A percentile compares a stretch with the other conserved stretches of the same genome.
Conservation (phyloP, 495 filamentous ascomycete genomes). For the Penicillium mononematosum region DNA sequence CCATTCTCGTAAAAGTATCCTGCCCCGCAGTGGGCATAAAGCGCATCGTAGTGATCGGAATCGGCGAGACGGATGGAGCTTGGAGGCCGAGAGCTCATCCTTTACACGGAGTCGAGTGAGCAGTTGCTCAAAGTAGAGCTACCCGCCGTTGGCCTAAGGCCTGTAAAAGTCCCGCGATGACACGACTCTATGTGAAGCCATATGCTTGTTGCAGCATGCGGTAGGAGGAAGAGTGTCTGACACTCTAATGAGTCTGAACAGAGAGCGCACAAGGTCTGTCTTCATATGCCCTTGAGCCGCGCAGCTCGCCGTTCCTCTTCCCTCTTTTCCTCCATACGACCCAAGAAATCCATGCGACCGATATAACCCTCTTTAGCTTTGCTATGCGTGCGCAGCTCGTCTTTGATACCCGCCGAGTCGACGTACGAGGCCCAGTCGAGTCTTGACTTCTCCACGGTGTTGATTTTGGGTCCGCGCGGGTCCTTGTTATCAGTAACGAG, state of each 20-base stretch:
- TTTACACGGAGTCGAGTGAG: neutral
- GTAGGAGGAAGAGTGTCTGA: neutral
- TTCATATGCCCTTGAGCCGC: conserved; percentile 54
- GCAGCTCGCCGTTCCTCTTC: conserved; percentile 72
- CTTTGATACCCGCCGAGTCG: conserved; percentile 85
- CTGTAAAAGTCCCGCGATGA: neutral
- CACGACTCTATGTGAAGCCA: neutral
- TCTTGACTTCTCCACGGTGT: conserved; percentile 91
- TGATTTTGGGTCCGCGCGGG: conserved; percentile 76
- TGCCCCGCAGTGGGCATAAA: neutral
- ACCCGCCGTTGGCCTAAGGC: neutral
- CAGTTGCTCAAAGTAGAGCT: neutral
- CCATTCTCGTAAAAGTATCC: neutral
- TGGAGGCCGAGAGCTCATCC: neutral
- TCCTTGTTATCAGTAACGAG: conserved; percentile 29
- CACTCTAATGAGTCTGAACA: neutral
- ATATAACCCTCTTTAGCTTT: conserved; percentile 81
- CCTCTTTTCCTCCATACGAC: conserved; percentile 69
- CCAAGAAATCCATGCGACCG: conserved; percentile 85
- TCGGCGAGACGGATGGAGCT: neutral
- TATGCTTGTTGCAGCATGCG: neutral
- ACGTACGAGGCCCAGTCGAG: conserved; percentile 96
- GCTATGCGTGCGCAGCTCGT: conserved; percentile 81
- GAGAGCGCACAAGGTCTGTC: conserved; percentile 3
- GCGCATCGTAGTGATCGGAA: neutral